Evolutionary conservation across 352 stramenopile species (phyloP).

Genomic region (Phytophthora agathidicida): DNA sequence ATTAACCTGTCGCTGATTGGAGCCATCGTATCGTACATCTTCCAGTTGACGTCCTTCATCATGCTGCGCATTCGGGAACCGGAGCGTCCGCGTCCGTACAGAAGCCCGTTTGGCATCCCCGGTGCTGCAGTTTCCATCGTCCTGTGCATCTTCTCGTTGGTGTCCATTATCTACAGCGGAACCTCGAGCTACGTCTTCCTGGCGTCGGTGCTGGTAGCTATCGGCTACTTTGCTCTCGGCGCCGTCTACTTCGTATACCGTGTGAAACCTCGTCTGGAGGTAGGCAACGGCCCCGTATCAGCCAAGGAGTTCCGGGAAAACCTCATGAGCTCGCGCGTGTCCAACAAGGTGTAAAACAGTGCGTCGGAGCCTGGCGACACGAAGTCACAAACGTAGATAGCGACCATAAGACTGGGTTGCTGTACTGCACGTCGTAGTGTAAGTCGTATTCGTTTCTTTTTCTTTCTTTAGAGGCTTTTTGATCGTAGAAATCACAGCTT

Average conservation of each 20-base stretch:
- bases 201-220: constrained; percentile 46
- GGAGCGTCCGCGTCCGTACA: constrained; percentile 49
- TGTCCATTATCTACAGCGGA: constrained; percentile 27
- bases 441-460: constrained; percentile 15
- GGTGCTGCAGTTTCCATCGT: constrained; percentile 47
- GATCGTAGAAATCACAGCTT: constrained; percentile 1
- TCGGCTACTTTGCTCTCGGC: constrained; percentile 48
- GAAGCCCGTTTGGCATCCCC: constrained; percentile 51
- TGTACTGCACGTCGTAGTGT: constrained; percentile 11
- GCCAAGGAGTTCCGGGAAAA: constrained; percentile 49
- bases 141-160: constrained; percentile 44
- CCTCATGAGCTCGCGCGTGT: constrained; percentile 39
- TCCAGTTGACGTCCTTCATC: constrained; percentile 62
- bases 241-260: constrained; percentile 43
- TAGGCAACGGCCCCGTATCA: constrained; percentile 19
- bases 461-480: constrained; percentile 15
- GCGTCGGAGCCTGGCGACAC: not conserved
- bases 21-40: constrained; percentile 60
- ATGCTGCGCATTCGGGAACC: constrained; percentile 50
- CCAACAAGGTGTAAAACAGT: constrained; percentile 26
- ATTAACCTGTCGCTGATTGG: constrained; percentile 70
- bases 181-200: constrained; percentile 40
- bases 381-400: constrained; percentile 3
- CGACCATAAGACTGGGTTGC: not conserved
- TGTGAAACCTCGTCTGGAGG: constrained; percentile 38